A percentile compares a stretch with the other conserved stretches of the same genome.
phyloP scores from a whole-genome alignment of 768 basidiomycete genomes.

The Mycena kentingensis region DNA sequence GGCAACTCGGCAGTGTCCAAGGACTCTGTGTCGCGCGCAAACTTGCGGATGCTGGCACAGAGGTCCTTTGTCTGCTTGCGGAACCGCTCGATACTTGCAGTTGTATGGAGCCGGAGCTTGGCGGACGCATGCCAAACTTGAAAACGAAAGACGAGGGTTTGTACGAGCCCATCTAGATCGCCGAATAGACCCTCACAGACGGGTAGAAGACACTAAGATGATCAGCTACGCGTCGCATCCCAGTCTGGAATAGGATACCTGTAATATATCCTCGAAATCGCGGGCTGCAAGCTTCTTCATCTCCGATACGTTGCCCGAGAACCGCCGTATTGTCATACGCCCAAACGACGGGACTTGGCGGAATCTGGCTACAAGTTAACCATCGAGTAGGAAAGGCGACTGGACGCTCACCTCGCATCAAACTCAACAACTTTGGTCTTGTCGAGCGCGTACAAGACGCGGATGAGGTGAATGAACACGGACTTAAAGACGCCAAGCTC shows the following conservation, averaged over 20 bases:
- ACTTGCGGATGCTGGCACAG: neutral
- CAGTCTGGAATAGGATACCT: no score
- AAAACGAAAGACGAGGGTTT: slow-evolving; percentile 14
- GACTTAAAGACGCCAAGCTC: slow-evolving; percentile 32
- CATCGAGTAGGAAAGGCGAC: neutral
- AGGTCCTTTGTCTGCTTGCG: slow-evolving; percentile 2
- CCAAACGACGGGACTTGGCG: slow-evolving; percentile 26
- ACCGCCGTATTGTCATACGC: slow-evolving; percentile 29
- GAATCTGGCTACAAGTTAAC: slow-evolving; percentile 11
- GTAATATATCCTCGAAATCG: slow-evolving; percentile 35
- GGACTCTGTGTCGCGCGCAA: neutral
- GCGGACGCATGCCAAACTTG: slow-evolving; percentile 16
- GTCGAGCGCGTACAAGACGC: slow-evolving; percentile 20
- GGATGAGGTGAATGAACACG: slow-evolving; percentile 28
- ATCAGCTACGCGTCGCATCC: no score
- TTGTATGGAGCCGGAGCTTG: neutral
- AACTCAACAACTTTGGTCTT: slow-evolving; percentile 10
- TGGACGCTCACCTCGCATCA: slow-evolving; percentile 20
- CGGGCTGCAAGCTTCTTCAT: slow-evolving; percentile 34
- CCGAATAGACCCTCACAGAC: slow-evolving; percentile 35
- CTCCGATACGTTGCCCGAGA: slow-evolving; percentile 30
- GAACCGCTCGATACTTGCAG: slow-evolving; percentile 21
- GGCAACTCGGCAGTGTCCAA: slow-evolving; percentile 3
- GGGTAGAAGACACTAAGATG: slow-evolving; percentile 33
- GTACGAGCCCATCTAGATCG: slow-evolving; percentile 3